These are phyloP conservation scores for Candida silvicultrix DNA, from an alignment of 805 yeast genomes.

Conservation along the genomic window DNA sequence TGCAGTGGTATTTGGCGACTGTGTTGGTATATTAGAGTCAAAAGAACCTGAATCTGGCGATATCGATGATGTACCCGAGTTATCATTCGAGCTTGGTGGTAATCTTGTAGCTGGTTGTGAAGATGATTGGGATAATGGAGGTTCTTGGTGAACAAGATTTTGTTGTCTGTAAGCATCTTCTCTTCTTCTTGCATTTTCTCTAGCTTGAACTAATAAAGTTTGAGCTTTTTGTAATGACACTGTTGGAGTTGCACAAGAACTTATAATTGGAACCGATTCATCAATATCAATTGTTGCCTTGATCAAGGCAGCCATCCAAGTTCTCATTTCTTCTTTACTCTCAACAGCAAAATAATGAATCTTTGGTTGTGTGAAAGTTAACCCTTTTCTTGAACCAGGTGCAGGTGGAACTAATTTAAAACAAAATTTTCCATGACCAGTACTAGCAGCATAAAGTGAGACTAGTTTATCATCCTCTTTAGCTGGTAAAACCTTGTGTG, in stretches of 20 bases:
- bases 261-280: slow-evolving; percentile 84
- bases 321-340: slow-evolving; percentile 82
- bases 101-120: slow-evolving; percentile 7
- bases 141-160: slow-evolving; percentile 24
- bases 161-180: slow-evolving; percentile 28
- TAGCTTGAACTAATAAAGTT: slow-evolving; percentile 73
- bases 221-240: slow-evolving; percentile 84
- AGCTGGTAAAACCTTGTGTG: slow-evolving; percentile 85
- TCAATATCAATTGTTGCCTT: slow-evolving; percentile 96
- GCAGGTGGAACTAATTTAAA: slow-evolving; percentile 95
- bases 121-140: background rate
- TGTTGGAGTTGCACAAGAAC: slow-evolving; percentile 94
- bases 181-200: slow-evolving; percentile 63
- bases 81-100: slow-evolving; percentile 10
- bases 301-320: slow-evolving; percentile 92
- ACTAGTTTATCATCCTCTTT: slow-evolving; percentile 79
- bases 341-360: slow-evolving; percentile 96
- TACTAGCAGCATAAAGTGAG: slow-evolving; percentile 84
- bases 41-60: slow-evolving; percentile 24
- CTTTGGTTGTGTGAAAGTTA: slow-evolving; percentile 93
- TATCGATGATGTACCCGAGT: slow-evolving; percentile 26
- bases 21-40: slow-evolving; percentile 19
- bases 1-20: slow-evolving; percentile 31
- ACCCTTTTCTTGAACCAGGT: slow-evolving; percentile 92
- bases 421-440: slow-evolving; percentile 91